A percentile compares a stretch with the other conserved stretches of the same genome.
Evolutionary conservation across 495 filamentous ascomycete genomes (phyloP).

Genomic region (Xylaria cubensis): DNA sequence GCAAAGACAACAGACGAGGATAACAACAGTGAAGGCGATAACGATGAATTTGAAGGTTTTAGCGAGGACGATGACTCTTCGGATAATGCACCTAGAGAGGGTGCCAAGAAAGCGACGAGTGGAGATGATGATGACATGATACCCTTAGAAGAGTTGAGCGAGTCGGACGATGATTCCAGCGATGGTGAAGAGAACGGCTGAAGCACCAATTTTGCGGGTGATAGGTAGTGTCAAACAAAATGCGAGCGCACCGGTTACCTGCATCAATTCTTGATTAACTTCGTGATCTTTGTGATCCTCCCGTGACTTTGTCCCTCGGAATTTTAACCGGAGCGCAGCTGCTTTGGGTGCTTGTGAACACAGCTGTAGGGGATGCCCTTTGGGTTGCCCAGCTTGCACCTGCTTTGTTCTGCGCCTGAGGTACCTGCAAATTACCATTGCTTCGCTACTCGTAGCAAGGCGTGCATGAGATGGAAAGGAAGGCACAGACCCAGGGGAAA

Average conservation of each 20-base stretch:
- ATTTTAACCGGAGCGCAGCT: neutral
- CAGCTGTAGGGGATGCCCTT: neutral
- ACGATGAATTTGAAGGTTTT: slow-evolving; percentile 36
- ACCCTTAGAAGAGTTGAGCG: slow-evolving; percentile 58
- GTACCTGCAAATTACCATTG: neutral
- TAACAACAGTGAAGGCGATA: slow-evolving; percentile 37
- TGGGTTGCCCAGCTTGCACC: neutral
- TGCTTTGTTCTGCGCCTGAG: neutral
- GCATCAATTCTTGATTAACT: neutral
- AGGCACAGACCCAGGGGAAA: neutral
- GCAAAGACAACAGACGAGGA: slow-evolving; percentile 37
- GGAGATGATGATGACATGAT: slow-evolving; percentile 57
- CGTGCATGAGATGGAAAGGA: neutral
- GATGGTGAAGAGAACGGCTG: slow-evolving; percentile 43
- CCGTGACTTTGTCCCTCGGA: neutral
- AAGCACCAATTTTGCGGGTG: slow-evolving; percentile 21
- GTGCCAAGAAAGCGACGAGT: slow-evolving; percentile 45
- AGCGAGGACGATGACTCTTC: slow-evolving; percentile 32
- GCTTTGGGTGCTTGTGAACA: too few relatives aligned
- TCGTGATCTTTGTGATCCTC: neutral
- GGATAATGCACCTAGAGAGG: slow-evolving; percentile 23
- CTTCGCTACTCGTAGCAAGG: neutral
- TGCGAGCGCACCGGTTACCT: slow-evolving; percentile 22
- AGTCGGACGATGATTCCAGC: slow-evolving; percentile 51
- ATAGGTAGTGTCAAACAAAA: slow-evolving; percentile 20